phyloP scores from a whole-genome alignment of 176 grass and related monocot genomes.

The Triticum dicoccoides region DNA sequence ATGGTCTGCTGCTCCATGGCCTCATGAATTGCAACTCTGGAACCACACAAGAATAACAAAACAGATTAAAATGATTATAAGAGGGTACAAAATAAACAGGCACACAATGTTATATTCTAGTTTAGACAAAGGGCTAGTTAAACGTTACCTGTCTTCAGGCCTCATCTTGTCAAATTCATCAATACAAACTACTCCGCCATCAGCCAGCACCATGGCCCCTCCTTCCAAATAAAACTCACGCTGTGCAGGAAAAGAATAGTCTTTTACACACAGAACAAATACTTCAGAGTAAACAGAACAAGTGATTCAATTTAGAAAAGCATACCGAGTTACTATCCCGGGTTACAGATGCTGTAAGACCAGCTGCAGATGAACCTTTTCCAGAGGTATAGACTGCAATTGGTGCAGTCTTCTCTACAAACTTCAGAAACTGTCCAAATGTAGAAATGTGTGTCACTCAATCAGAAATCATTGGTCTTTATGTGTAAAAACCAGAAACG shows the following conservation, averaged over 20 bases:
- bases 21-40: constrained; percentile 97
- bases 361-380: constrained; percentile 97
- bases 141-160: constrained; percentile 81
- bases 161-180: constrained; percentile 99
- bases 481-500: neutral
- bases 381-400: constrained; percentile 98
- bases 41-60: neutral
- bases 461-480: neutral
- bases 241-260: constrained; percentile 38
- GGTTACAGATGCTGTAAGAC: constrained; percentile 92
- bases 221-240: constrained; percentile 99
- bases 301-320: neutral
- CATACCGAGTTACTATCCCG: constrained; percentile 87
- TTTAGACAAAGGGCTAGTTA: neutral
- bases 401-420: constrained; percentile 97
- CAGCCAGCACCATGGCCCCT: constrained; percentile 96
- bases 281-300: neutral
- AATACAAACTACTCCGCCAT: constrained; percentile 97
- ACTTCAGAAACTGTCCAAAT: constrained; percentile 90
- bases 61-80: neutral
- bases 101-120: neutral
- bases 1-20: constrained; percentile 99
- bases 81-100: neutral
- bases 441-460: neutral
- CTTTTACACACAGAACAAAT: neutral